Base-by-base conservation (phyloP, 108 stramenopile species). In the Cyclotella cryptica region DNA sequence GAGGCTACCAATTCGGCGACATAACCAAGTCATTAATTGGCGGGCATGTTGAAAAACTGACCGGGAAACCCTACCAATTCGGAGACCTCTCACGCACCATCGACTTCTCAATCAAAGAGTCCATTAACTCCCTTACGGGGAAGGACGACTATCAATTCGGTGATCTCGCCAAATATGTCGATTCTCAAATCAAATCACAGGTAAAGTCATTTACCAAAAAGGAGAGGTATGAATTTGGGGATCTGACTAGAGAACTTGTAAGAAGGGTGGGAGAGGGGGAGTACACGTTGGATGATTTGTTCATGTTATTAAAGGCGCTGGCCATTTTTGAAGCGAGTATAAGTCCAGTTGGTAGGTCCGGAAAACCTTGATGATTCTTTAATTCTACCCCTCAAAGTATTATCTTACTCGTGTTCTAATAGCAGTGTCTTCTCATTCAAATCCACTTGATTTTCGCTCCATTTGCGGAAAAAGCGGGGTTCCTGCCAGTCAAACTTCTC, bases 61-160 rank as follows among this genome's bases (percentile, higher is more conserved):
- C 80, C 10, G 80, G 80, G 27, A 83, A 78, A 54, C 77, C 70
- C 1, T 83, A 83, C 63, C 61, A 83, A 58, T 83, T 83, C 45
- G 81, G 81, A 51, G 88, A 69, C 67, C 83, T 62, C 19, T 69
- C 65, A 22, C 78, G 74, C 35, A 45, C 65, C 40, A 47, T 85
- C 28, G 84, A 74, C 42, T 30, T 59, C 18, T 62, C 45, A 15
- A 59, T 74, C 63, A 82, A 82, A 42, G 70, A 77, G 6, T 71
- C 77, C 52, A 68, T 82, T 1, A 57, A 39, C 10, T 76, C 62
- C 17, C 15, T 84, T 0, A 79, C 83, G n/a, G 83, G 78, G 3
- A 69, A 84, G 26, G 78, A 74, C 13, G 82, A 83, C 29, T 83
- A 78, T 39, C 61, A 78, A 61, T 78, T 79, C 52, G 69, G 69